A percentile compares a stretch with the other conserved stretches of the same genome.
Evolutionary conservation across 1,139 yeast genomes (phyloP).

Genomic region (Ogataea hybrid): DNA sequence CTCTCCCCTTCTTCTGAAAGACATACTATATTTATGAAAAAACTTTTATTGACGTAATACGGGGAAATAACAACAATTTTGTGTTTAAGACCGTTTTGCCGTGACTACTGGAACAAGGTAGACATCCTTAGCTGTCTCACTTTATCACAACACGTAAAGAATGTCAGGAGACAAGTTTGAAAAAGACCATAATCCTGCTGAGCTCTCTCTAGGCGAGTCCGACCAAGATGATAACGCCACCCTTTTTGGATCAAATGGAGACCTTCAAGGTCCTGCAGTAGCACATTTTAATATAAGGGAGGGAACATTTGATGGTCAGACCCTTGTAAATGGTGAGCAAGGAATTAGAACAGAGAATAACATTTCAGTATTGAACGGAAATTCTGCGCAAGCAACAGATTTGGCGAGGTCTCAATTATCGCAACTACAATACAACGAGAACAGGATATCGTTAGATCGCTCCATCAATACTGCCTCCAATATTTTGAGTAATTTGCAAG

Average conservation of each 20-base stretch:
- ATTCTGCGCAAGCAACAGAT: conserved; percentile 10
- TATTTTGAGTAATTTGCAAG: conserved; percentile 51
- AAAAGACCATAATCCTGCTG: not conserved
- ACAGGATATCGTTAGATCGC: conserved; percentile 59
- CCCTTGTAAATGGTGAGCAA: conserved; percentile 25
- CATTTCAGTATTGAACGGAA: conserved; percentile 8
- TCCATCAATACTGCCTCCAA: conserved; percentile 57
- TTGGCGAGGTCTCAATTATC: conserved; percentile 44
- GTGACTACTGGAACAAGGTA: no score
- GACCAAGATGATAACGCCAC: conserved; percentile 21
- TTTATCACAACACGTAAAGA: not conserved
- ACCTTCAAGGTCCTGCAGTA: conserved; percentile 9
- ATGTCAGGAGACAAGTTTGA: not conserved
- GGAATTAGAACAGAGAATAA: conserved; percentile 11
- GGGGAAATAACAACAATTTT: not conserved
- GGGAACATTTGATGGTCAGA: conserved; percentile 28
- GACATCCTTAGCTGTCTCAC: no score
- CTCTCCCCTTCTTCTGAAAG: conserved; percentile 71
- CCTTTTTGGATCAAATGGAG: conserved; percentile 10
- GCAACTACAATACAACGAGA: conserved; percentile 69
- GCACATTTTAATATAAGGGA: conserved; percentile 17
- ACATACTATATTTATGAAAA: conserved; percentile 40
- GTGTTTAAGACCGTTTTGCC: no score
- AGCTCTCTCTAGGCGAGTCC: not conserved
- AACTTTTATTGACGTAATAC: conserved; percentile 3